These are phyloP conservation scores for Filobasidium floriforme DNA, from an alignment of 768 basidiomycete species.

Conservation along the genomic window DNA sequence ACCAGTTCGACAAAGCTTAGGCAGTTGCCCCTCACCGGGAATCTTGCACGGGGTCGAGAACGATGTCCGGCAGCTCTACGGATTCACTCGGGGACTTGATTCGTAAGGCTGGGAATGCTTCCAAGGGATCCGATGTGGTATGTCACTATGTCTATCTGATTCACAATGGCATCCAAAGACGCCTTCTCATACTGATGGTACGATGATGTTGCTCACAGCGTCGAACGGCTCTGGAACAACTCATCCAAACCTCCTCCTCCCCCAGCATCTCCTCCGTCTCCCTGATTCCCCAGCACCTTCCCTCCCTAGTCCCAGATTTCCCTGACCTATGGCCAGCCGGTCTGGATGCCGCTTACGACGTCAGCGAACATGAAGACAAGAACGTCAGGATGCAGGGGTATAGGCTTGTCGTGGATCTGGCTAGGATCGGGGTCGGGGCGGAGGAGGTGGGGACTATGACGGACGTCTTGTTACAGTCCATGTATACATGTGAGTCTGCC, in stretches of 20 bases:
- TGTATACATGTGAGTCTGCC: neutral
- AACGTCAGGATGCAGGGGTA: neutral
- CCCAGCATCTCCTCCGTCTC: neutral
- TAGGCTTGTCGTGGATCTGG: neutral
- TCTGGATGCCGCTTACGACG: neutral
- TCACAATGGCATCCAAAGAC: no score
- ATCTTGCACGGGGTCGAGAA: no score
- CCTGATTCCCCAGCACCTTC: neutral
- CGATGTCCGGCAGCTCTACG: no score
- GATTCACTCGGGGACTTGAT: no score
- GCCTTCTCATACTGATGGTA: no score
- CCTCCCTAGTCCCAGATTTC: neutral
- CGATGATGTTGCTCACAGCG: neutral
- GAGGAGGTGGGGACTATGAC: slow-evolving; percentile 4
- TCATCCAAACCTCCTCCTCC: neutral
- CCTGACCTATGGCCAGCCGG: neutral
- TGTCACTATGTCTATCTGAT: no score
- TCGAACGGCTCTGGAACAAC: neutral
- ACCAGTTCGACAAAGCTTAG: no score
- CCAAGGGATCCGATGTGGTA: no score
- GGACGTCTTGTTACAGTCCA: neutral
- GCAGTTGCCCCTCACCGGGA: no score
- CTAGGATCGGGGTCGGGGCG: neutral
- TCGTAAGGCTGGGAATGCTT: no score
- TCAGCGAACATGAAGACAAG: slow-evolving; percentile 5